Evolutionary conservation across 441 rosid genomes (phyloP).

Genomic region (Gossypium davidsonii): DNA sequence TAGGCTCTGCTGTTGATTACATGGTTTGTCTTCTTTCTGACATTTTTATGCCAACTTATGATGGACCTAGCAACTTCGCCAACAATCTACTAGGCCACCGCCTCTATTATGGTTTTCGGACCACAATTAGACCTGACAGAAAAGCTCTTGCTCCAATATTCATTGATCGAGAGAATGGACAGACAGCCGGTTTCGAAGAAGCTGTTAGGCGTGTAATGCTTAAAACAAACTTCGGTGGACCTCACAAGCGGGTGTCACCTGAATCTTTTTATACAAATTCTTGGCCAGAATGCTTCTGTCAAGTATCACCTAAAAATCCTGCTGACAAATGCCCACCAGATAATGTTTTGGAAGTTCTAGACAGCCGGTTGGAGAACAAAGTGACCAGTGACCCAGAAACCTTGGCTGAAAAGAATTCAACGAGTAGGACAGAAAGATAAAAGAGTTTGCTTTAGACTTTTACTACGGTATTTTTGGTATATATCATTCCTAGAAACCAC

Average conservation of each 20-base stretch:
- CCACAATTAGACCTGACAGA: constrained; percentile 87
- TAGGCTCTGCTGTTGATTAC: constrained; percentile 99
- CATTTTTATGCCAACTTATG: constrained; percentile 72
- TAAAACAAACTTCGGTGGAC: constrained; percentile 86
- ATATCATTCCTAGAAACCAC: constrained; percentile 10
- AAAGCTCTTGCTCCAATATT: constrained; percentile 83
- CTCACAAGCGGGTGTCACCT: constrained; percentile 74
- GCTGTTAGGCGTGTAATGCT: constrained; percentile 75
- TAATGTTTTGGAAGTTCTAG: constrained; percentile 62
- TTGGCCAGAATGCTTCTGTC: constrained; percentile 98
- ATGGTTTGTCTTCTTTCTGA: constrained; percentile 98
- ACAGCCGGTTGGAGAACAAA: constrained; percentile 50
- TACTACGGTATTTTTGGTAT: neutral
- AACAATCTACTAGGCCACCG: constrained; percentile 96
- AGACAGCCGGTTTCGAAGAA: constrained; percentile 60
- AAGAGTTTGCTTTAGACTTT: neutral
- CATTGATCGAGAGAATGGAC: constrained; percentile 65
- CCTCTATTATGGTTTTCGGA: constrained; percentile 89
- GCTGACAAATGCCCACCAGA: constrained; percentile 84
- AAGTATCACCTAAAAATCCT: constrained; percentile 49
- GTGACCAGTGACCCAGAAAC: constrained; percentile 31
- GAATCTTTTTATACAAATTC: constrained; percentile 94
- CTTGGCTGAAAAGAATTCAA: constrained; percentile 34
- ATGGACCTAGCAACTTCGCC: constrained; percentile 98
- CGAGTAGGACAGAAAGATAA: constrained; percentile 39